phyloP scores from a whole-genome alignment of 2,329 filamentous ascomycete genomes.

The Dothiorella sarmentorum region DNA sequence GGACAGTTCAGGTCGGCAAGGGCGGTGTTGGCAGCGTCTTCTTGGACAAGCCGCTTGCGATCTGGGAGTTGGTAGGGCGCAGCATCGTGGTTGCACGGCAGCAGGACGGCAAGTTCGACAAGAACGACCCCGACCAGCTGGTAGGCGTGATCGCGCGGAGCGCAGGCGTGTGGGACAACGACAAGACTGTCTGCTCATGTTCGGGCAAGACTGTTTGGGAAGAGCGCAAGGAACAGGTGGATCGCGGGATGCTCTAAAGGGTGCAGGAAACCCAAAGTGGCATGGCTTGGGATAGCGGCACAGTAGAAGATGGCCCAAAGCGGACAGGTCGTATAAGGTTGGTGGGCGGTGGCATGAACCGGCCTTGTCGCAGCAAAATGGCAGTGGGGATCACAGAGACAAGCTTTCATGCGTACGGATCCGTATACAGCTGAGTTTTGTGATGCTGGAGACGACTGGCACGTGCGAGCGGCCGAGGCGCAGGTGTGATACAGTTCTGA shows the following conservation, averaged over 20 bases:
- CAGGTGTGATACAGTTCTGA: slow-evolving; percentile 7
- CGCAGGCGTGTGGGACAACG: slow-evolving; percentile 98
- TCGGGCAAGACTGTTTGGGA: slow-evolving; percentile 98
- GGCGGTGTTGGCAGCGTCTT: slow-evolving; percentile 77
- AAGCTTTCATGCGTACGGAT: slow-evolving; percentile 11
- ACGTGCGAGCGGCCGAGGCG: not conserved
- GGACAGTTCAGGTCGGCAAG: slow-evolving; percentile 69
- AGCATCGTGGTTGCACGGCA: slow-evolving; percentile 82
- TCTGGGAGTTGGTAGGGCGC: slow-evolving; percentile 95
- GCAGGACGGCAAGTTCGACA: slow-evolving; percentile 56
- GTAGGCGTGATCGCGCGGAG: slow-evolving; percentile 93
- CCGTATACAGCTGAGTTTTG: not conserved
- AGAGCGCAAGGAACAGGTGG: slow-evolving; percentile 84
- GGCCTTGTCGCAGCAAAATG: slow-evolving; percentile 15
- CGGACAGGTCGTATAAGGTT: not conserved
- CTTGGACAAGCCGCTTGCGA: slow-evolving; percentile 74
- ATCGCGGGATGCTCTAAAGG: slow-evolving; percentile 80
- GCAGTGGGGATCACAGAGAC: slow-evolving; percentile 4
- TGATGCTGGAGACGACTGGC: not conserved
- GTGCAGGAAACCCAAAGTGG: not conserved
- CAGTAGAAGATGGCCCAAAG: not conserved
- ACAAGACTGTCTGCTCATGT: slow-evolving; percentile 97
- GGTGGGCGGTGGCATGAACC: slow-evolving; percentile 1
- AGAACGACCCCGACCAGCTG: slow-evolving; percentile 78
- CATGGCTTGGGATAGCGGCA: not conserved